Percentiles rank a stretch among this genome's conserved stretches.
Conservation (phyloP, 345 rosid species). For the Eucalyptus marginata region DNA sequence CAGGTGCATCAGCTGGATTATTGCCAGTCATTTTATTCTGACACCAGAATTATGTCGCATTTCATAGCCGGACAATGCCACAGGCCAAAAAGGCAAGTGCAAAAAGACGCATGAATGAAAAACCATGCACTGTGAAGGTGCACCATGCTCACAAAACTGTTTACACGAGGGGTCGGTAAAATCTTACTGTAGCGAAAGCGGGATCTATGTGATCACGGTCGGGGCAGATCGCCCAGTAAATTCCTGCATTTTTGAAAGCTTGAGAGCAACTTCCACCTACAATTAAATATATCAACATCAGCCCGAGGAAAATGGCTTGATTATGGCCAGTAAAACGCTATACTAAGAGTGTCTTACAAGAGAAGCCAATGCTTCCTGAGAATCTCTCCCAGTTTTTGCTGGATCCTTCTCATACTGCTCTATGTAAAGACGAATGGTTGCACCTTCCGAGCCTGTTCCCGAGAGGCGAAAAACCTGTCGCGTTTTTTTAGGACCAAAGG, state of each 20-base stretch:
- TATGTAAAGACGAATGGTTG: slow-evolving; percentile 87
- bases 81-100: background rate
- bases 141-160: background rate
- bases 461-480: slow-evolving; percentile 85
- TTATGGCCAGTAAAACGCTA: background rate
- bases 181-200: background rate
- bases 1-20: background rate
- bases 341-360: slow-evolving; percentile 31
- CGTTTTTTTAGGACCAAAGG: background rate
- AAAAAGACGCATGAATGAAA: background rate
- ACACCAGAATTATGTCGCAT: background rate
- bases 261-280: slow-evolving; percentile 89
- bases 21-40: background rate
- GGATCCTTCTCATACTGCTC: slow-evolving; percentile 96
- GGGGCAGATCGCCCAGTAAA: slow-evolving; percentile 94
- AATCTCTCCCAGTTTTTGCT: slow-evolving; percentile 78
- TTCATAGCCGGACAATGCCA: background rate
- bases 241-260: slow-evolving; percentile 86
- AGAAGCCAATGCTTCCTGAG: slow-evolving; percentile 82
- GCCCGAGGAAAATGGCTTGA: background rate
- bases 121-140: background rate
- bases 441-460: slow-evolving; percentile 98
- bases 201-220: slow-evolving; percentile 66
- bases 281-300: background rate
- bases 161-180: background rate